These are phyloP conservation scores for Leccinum rimulosum DNA, from an alignment of 768 basidiomycete genomes.

Conservation along the genomic window DNA sequence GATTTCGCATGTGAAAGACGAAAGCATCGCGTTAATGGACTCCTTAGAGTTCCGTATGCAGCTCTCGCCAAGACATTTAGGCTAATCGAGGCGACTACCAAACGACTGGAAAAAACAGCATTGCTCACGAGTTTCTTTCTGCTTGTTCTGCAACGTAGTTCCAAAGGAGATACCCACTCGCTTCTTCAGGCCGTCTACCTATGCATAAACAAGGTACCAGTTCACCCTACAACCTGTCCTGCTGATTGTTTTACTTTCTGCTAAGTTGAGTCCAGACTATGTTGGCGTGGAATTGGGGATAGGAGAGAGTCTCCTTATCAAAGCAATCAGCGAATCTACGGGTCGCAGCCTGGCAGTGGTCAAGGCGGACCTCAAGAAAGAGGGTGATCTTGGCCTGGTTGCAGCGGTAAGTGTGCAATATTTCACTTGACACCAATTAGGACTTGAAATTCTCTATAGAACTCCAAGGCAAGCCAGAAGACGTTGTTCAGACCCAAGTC, in stretches of 20 bases:
- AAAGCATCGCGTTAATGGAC: not conserved
- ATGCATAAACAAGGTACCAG: constrained; percentile 89
- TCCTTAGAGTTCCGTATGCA: constrained; percentile 83
- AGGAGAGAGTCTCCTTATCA: constrained; percentile 90
- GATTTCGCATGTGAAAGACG: not conserved
- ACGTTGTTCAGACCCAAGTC: constrained; percentile 93
- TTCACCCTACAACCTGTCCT: not conserved
- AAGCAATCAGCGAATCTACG: constrained; percentile 93
- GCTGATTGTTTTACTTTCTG: not conserved
- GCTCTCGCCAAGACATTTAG: constrained; percentile 87
- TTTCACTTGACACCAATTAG: not conserved
- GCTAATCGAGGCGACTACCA: constrained; percentile 91
- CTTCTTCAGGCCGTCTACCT: constrained; percentile 90
- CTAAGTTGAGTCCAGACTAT: constrained; percentile 90
- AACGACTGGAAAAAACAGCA: constrained; percentile 89
- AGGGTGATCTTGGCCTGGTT: constrained; percentile 93
- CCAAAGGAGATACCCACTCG: constrained; percentile 66
- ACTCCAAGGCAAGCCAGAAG: constrained; percentile 90
- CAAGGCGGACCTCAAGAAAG: constrained; percentile 90
- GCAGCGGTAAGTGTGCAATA: constrained; percentile 67
- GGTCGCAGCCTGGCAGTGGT: constrained; percentile 81
- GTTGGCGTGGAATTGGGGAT: constrained; percentile 94
- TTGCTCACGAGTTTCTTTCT: constrained; percentile 86
- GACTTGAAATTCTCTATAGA: constrained; percentile 44
- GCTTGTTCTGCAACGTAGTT: constrained; percentile 85